Evolutionary conservation across 2,329 filamentous ascomycete genomes (phyloP), one percentile per base, ranked within the genome.

Genomic region (Cladosporium halotolerans): DNA sequence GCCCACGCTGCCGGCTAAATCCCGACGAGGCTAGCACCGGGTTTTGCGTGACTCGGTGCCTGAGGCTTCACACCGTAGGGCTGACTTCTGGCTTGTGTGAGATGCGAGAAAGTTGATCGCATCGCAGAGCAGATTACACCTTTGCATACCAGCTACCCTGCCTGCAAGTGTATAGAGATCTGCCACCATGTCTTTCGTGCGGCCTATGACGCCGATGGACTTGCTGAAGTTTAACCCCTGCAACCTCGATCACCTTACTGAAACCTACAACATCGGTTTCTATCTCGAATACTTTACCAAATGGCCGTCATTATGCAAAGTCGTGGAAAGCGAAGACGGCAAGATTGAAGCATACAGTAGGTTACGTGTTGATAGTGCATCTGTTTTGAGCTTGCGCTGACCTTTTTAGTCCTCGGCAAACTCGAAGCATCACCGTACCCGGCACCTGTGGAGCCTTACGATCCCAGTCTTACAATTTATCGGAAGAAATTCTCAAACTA

Each of bases 161-260:
- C 23, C 23, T 28, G 4, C 23, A 5, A 28, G 7, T 28, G 7
- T 7, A 7, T 7, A 5, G 23, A 5, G 7, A 5, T 28, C 3
- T 7, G 23, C 23, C 51, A 32, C 10, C 28, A 63, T 63, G 59
- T 59, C 62, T 9, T 55, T 86, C 52, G 88, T 97, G 66, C 86
- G 91, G 49, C 84, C 88, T 62, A 96, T 97, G 76, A 82, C 81
- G 57, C 86, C 89, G 2, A 79, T 82, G 61, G 93, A 99, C 70
- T 79, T 97, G 57, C 84, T 96, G 72, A 86, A 85, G 61, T 86
- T 97, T 72, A 95, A 95, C 62, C 85, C 90, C 60, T 96, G 91
- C 73, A 99, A 99, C 68, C 84, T 99, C 57, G 93, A 99, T 68
- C 89, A 89, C 39, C 79, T 96, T 57, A 97, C 93, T n/a, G 93